Conservation (phyloP, 495 filamentous ascomycete species). For the Penicillium pancosmium region DNA sequence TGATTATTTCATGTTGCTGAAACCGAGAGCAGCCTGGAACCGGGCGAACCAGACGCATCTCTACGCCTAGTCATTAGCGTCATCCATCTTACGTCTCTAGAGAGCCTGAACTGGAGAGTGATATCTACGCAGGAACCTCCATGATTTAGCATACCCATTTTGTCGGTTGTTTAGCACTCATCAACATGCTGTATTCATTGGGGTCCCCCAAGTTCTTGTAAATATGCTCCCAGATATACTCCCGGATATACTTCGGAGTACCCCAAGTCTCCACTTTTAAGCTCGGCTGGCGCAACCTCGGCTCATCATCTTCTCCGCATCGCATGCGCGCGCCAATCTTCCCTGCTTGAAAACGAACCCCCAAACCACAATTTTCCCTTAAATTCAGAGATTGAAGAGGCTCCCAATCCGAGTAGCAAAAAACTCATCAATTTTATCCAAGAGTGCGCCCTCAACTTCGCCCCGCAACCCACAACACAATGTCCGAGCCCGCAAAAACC, state of each 20-base stretch:
- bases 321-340: not conserved
- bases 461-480: constrained; percentile 8
- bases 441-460: too few relatives aligned
- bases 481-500: constrained; percentile 36
- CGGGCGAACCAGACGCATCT: constrained; percentile 8
- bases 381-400: not conserved
- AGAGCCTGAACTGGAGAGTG: too few relatives aligned
- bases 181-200: too few relatives aligned
- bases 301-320: constrained; percentile 16
- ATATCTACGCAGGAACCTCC: too few relatives aligned
- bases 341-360: not conserved
- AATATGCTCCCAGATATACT: not conserved
- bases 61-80: too few relatives aligned
- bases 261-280: not conserved
- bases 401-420: not conserved
- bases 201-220: not conserved
- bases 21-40: constrained; percentile 11
- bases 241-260: not conserved
- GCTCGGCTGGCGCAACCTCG: constrained; percentile 10
- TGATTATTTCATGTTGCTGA: constrained; percentile 5
- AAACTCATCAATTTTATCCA: too few relatives aligned
- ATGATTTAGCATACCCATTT: too few relatives aligned
- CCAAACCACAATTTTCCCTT: not conserved
- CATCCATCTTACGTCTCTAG: too few relatives aligned
- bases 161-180: too few relatives aligned